Conservation (phyloP, 163 green algal genomes). For the Scenedesmus sp. region DNA sequence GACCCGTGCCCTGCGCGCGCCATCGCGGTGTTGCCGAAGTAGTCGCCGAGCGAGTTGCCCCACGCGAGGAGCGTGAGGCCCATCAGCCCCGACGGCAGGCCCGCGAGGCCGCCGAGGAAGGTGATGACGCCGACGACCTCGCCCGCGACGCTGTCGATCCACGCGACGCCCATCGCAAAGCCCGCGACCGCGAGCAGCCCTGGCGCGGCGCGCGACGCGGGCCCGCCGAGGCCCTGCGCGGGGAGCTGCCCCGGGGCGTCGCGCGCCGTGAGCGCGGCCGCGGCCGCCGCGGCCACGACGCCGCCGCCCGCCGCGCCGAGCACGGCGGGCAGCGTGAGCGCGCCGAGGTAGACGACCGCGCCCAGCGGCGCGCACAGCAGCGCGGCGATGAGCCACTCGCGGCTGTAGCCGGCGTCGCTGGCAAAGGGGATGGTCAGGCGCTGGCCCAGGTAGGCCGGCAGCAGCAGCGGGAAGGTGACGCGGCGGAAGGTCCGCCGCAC, state of each 20-base stretch:
- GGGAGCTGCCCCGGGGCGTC: conserved; percentile 29
- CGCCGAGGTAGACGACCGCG: conserved; percentile 50
- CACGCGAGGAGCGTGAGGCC: conserved; percentile 93
- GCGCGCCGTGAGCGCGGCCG: not conserved
- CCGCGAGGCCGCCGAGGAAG: conserved; percentile 72
- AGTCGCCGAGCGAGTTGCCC: conserved; percentile 92
- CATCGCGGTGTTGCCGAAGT: conserved; percentile 88
- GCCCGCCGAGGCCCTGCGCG: conserved; percentile 21
- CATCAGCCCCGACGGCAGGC: conserved; percentile 75
- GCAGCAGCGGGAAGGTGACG: conserved; percentile 57
- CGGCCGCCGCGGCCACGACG: conserved; percentile 4
- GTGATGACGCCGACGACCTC: conserved; percentile 79
- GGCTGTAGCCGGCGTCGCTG: conserved; percentile 53
- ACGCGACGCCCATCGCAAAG: conserved; percentile 87
- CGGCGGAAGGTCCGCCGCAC: conserved; percentile 17
- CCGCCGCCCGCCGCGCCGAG: conserved; percentile 33
- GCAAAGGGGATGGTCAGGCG: conserved; percentile 56
- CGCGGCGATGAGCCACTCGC: conserved; percentile 60
- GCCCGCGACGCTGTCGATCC: conserved; percentile 74
- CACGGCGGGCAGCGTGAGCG: conserved; percentile 26
- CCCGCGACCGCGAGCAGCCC: conserved; percentile 56
- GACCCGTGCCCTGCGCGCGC: conserved; percentile 67
- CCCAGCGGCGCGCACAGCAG: conserved; percentile 54
- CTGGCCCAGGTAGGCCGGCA: conserved; percentile 55
- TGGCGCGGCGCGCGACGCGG: conserved; percentile 8